Conservation (phyloP, 495 filamentous ascomycete species). For the Penicillium longicatenatum region DNA sequence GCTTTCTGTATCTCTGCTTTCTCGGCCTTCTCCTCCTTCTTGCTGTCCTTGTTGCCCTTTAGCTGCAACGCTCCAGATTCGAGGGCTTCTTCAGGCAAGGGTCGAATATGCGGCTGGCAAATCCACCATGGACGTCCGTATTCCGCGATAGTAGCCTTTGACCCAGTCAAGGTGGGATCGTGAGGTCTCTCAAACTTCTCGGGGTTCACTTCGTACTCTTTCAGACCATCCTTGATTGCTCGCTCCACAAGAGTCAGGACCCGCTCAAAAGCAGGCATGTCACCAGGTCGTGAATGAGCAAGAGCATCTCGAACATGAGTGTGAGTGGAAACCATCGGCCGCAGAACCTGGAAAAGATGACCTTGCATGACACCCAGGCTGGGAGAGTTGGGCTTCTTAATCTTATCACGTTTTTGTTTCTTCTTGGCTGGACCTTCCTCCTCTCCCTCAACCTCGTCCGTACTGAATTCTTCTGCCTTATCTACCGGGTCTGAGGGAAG, state of each 20-base stretch:
- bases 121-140: constrained; percentile 88
- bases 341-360: constrained; percentile 90
- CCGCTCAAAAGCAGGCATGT: constrained; percentile 71
- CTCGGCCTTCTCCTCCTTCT: constrained; percentile 19
- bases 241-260: constrained; percentile 68
- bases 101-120: constrained; percentile 87
- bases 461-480: constrained; percentile 33
- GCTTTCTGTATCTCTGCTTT: constrained; percentile 14
- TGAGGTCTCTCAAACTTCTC: constrained; percentile 51
- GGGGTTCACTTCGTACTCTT: constrained; percentile 67
- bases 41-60: constrained; percentile 56
- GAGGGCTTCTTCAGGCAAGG: constrained; percentile 84
- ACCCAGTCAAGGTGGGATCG: constrained; percentile 50
- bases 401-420: constrained; percentile 60
- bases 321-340: constrained; percentile 74
- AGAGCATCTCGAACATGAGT: constrained; percentile 81
- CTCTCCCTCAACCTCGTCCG: constrained; percentile 40
- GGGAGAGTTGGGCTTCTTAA: constrained; percentile 55
- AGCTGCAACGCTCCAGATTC: constrained; percentile 73
- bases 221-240: constrained; percentile 69
- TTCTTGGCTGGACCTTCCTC: constrained; percentile 56
- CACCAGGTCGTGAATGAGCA: constrained; percentile 62
- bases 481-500: constrained; percentile 62
- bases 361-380: constrained; percentile 84
- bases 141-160: constrained; percentile 64